Evolutionary conservation across 441 rosid genomes (phyloP).

Genomic region (Adansonia rubrostipa): DNA sequence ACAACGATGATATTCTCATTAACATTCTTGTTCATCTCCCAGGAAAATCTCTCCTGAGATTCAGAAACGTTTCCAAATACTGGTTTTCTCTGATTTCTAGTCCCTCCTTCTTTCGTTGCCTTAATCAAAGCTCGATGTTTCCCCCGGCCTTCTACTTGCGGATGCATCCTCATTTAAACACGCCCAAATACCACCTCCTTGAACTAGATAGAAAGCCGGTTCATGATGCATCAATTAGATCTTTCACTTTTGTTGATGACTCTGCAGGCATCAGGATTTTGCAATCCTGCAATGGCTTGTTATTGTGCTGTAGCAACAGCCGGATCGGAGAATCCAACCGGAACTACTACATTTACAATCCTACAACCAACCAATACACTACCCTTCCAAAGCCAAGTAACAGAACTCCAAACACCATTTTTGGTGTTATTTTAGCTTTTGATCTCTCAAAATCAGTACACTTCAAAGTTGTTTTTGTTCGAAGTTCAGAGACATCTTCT

Average conservation of each 20-base stretch:
- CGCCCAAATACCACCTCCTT: constrained; percentile 16
- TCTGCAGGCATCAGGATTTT: constrained; percentile 34
- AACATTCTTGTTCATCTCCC: constrained; percentile 52
- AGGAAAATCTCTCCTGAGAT: constrained; percentile 47
- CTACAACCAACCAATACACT: constrained; percentile 42
- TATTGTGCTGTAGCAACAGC: constrained; percentile 42
- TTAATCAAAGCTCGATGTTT: constrained; percentile 8
- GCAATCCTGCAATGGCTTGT: constrained; percentile 60
- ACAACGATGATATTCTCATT: constrained; percentile 42
- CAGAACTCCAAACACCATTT: not conserved
- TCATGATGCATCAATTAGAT: constrained; percentile 27
- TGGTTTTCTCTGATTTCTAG: constrained; percentile 59
- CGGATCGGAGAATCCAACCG: not conserved
- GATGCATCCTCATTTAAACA: not conserved
- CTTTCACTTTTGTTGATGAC: constrained; percentile 36
- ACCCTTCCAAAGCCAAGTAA: constrained; percentile 20
- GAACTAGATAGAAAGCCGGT: constrained; percentile 33
- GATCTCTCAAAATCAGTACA: constrained; percentile 40
- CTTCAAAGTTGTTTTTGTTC: constrained; percentile 36
- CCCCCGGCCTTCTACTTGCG: constrained; percentile 40
- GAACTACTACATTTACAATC: constrained; percentile 52
- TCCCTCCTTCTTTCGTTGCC: constrained; percentile 37
- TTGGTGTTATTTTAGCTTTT: constrained; percentile 37
- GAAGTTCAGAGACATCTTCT: not conserved
- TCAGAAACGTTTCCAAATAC: constrained; percentile 50